phyloP scores from a whole-genome alignment of 352 stramenopile genomes.

The Pilasporangium apinafurcum region DNA sequence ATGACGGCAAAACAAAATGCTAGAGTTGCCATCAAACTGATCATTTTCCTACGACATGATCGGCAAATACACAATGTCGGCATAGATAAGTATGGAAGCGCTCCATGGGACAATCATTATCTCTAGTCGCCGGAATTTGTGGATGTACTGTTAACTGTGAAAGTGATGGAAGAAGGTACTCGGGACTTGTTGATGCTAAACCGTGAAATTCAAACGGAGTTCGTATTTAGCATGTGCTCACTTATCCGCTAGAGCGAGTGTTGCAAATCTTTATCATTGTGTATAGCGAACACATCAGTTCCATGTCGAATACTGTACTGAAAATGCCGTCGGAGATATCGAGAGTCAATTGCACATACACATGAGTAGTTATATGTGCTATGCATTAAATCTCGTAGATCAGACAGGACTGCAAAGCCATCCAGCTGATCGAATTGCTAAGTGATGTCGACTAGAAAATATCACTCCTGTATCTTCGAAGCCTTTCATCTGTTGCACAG shows the following conservation, averaged over 20 bases:
- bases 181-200: conserved; percentile 8
- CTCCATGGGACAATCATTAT: conserved; percentile 15
- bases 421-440: too few species aligned
- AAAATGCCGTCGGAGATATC: conserved; percentile 19
- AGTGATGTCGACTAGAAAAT: too few species aligned
- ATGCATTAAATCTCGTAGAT: too few species aligned
- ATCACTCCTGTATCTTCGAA: too few species aligned
- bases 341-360: conserved; percentile 10
- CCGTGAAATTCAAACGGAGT: conserved; percentile 4
- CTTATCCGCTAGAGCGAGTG: conserved; percentile 17
- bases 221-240: conserved; percentile 8
- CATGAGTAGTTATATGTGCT: too few species aligned
- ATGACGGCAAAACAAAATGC: conserved; percentile 1
- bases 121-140: conserved; percentile 18
- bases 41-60: conserved; percentile 19
- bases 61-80: conserved; percentile 17
- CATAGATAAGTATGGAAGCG: conserved; percentile 14
- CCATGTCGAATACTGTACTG: conserved; percentile 14
- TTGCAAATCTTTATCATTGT: conserved; percentile 18
- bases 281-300: conserved; percentile 7
- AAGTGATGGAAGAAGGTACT: conserved; percentile 10
- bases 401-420: too few species aligned
- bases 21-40: conserved; percentile 11
- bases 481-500: too few species aligned
- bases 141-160: conserved; percentile 14